A percentile compares a stretch with the other conserved stretches of the same genome.
Conservation (phyloP, 345 rosid species). For the Erucastrum elatum region DNA sequence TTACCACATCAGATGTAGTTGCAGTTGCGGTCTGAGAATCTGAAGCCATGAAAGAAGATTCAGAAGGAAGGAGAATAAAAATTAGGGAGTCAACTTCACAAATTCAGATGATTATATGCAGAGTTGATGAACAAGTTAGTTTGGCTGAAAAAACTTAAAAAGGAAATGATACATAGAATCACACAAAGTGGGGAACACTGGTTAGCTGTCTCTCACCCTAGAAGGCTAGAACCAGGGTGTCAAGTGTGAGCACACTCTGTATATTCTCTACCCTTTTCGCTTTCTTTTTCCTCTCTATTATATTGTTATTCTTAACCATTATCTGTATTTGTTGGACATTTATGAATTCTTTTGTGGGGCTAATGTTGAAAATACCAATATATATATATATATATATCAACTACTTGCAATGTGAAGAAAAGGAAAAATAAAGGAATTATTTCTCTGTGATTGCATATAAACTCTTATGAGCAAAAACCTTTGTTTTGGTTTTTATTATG, state of each 20-base stretch:
- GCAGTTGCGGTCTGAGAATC: slow-evolving; percentile 32
- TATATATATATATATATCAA: background rate
- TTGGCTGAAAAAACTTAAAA: slow-evolving; percentile 24
- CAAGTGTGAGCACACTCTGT: slow-evolving; percentile 41
- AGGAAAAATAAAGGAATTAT: background rate
- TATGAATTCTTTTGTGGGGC: background rate
- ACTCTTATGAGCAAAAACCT: background rate
- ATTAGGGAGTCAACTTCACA: slow-evolving; percentile 25
- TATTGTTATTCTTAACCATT: slow-evolving; percentile 32
- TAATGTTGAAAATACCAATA: background rate
- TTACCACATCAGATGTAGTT: slow-evolving; percentile 30
- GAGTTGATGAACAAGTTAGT: slow-evolving; percentile 28
- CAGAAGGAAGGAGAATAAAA: slow-evolving; percentile 22
- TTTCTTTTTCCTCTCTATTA: slow-evolving; percentile 15
- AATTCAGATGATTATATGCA: slow-evolving; percentile 4
- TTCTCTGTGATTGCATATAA: slow-evolving; percentile 16
- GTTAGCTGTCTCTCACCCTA: slow-evolving; percentile 37
- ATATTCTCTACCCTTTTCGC: slow-evolving; percentile 32
- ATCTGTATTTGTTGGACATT: slow-evolving; percentile 10
- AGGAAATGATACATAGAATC: slow-evolving; percentile 16
- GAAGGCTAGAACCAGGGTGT: slow-evolving; percentile 37
- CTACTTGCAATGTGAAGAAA: slow-evolving; percentile 12
- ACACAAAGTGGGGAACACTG: slow-evolving; percentile 38
- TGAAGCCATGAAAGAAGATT: slow-evolving; percentile 41
- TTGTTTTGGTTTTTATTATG: slow-evolving; percentile 18